A percentile compares a stretch with the other conserved stretches of the same genome.
These are phyloP conservation scores for Lepidopterella palustris DNA, from an alignment of 495 filamentous ascomycete genomes.

Conservation along the genomic window DNA sequence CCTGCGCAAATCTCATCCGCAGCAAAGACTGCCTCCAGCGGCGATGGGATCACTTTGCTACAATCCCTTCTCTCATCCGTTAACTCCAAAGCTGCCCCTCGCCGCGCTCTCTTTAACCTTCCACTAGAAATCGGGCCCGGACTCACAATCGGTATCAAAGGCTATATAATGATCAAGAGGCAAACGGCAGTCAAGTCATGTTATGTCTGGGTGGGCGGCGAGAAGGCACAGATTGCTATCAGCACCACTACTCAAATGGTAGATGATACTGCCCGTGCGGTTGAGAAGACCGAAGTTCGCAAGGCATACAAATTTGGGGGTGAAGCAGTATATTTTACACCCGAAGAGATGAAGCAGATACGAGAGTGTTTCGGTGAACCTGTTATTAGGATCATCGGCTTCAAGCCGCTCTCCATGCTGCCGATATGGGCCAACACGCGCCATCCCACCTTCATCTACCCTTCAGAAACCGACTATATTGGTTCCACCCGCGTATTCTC, in stretches of 20 bases:
- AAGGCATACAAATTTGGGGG: slow-evolving; percentile 97
- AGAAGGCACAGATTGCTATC: slow-evolving; percentile 71
- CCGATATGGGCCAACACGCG: slow-evolving; percentile 81
- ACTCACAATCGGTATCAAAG: slow-evolving; percentile 82
- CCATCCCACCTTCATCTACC: slow-evolving; percentile 88
- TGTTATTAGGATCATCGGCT: slow-evolving; percentile 83
- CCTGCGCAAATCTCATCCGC: slow-evolving; percentile 43
- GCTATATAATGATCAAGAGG: slow-evolving; percentile 79
- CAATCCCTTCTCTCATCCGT: slow-evolving; percentile 81
- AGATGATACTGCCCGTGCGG: slow-evolving; percentile 62
- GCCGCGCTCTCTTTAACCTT: slow-evolving; percentile 77
- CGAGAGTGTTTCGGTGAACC: slow-evolving; percentile 68
- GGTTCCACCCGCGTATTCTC: slow-evolving; percentile 91
- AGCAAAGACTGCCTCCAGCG: slow-evolving; percentile 42
- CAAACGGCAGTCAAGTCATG: slow-evolving; percentile 73
- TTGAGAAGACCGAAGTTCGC: slow-evolving; percentile 75
- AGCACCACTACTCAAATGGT: slow-evolving; percentile 65
- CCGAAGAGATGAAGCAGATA: slow-evolving; percentile 71
- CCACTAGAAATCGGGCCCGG: slow-evolving; percentile 80
- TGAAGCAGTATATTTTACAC: slow-evolving; percentile 76
- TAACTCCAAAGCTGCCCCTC: slow-evolving; percentile 83
- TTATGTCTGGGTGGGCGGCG: slow-evolving; percentile 79
- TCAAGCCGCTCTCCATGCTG: slow-evolving; percentile 72
- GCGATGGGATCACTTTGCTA: slow-evolving; percentile 73
- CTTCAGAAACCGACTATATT: slow-evolving; percentile 80